Base-by-base conservation (phyloP, 495 filamentous ascomycete genomes). In the Tuber brumale region DNA sequence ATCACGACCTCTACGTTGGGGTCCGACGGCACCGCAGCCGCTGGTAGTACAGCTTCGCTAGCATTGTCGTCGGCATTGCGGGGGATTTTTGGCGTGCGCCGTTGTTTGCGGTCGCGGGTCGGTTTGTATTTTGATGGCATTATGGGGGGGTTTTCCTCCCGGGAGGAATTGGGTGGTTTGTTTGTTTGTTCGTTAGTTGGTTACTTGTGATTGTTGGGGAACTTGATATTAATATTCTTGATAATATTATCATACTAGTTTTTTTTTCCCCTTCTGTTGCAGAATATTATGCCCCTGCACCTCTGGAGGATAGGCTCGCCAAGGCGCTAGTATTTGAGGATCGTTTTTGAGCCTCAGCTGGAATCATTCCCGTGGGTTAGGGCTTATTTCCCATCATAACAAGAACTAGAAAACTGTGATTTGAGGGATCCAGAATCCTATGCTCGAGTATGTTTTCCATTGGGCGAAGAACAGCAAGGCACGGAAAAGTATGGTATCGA, bases 51-150 rank as follows among this genome's bases (percentile, higher is more conserved):
- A 23, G 46, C 31, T 35, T 18, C 46, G 21, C 42, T 21, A 41
- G 43, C 42, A 41, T 71, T 57, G 37, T 46, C 39, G 23, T 61
- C 48, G 6, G 42, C 23, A 43, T 69, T 39, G 57, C 74, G 19
- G 39, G 4, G 23, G 16, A 41, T 31, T 31, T 81, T 80, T 8
- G 46, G 42, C 2, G 57, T 23, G 23, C 71, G 76, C 27, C 79
- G 81, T 70, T 83, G 81, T 69, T 83, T 83, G 81, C 81, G 81
- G 46, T 81, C 81, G 37, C 81, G 75, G 23, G 81, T 83, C 5
- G 81, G 81, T 66, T 83, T 83, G 74, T 79, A 79, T 76, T 81
- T 83, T 21, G 76, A 70, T 18, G 79, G 72, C 81, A 83, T 83
- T 71, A 46, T 70, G 72, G 76, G 43, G 35, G 72, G 72, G 16